These are phyloP conservation scores for Ephemerocybe angulata DNA, from an alignment of 768 basidiomycete genomes.

Conservation along the genomic window DNA sequence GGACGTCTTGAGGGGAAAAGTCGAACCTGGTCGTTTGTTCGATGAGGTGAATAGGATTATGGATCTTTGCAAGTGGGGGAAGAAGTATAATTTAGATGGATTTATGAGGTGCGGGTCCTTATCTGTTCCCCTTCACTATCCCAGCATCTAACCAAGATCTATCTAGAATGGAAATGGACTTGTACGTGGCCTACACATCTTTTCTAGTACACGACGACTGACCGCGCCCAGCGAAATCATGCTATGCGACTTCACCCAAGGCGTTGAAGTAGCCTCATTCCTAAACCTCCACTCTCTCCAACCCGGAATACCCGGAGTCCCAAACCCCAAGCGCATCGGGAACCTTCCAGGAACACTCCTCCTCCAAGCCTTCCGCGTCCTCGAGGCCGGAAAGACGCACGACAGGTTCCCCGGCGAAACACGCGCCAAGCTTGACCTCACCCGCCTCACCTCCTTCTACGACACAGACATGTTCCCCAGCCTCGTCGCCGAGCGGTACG, in stretches of 20 bases:
- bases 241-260: constrained; percentile 1
- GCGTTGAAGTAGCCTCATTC: constrained; percentile 2
- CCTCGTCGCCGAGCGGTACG: constrained; percentile 27
- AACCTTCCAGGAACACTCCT: neutral
- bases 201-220: neutral
- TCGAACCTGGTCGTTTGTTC: constrained; percentile 17
- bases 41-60: constrained; percentile 34
- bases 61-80: constrained; percentile 43
- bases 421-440: constrained; percentile 40
- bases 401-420: constrained; percentile 41
- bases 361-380: constrained; percentile 14
- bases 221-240: neutral
- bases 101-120: constrained; percentile 34
- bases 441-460: constrained; percentile 41
- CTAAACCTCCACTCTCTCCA: neutral
- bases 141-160: neutral
- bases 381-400: constrained; percentile 39
- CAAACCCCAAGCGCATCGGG: neutral
- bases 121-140: too few species aligned
- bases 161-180: neutral
- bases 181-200: neutral
- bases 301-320: neutral
- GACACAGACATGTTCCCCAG: constrained; percentile 36
- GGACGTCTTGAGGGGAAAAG: constrained; percentile 41
- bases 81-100: constrained; percentile 38